phyloP scores from a whole-genome alignment of 2,329 filamentous ascomycete genomes.

The Colletotrichum phormii region DNA sequence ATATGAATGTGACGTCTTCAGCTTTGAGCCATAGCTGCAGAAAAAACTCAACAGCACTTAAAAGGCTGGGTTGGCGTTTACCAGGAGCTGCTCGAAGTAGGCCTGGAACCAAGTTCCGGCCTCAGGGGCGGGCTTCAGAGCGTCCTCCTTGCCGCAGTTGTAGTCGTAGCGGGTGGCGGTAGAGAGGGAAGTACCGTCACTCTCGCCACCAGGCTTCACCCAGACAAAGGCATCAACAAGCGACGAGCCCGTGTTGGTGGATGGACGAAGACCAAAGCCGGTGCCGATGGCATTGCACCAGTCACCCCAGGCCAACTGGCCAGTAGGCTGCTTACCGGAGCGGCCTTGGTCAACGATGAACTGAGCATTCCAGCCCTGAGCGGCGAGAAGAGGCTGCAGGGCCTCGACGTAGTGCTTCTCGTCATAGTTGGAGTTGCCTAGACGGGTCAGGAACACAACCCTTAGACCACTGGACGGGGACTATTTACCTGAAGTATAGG shows the following conservation, averaged over 20 bases:
- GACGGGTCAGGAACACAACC: constrained; percentile 40
- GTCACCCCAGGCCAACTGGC: constrained; percentile 71
- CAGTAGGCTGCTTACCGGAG: constrained; percentile 63
- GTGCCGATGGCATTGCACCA: constrained; percentile 76
- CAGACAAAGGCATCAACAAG: constrained; percentile 76
- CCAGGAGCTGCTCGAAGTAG: constrained; percentile 68
- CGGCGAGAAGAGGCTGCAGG: constrained; percentile 71
- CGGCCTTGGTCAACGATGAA: constrained; percentile 66
- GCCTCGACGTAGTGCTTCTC: constrained; percentile 69
- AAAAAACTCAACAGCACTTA: not conserved
- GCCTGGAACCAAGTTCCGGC: constrained; percentile 76
- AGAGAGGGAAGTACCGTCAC: constrained; percentile 61
- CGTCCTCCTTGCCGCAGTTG: constrained; percentile 64
- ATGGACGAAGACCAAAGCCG: constrained; percentile 74
- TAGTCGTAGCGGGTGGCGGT: constrained; percentile 62
- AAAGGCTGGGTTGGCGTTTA: constrained; percentile 66
- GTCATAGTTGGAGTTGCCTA: constrained; percentile 62
- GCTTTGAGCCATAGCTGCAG: not conserved
- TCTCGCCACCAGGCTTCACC: constrained; percentile 76
- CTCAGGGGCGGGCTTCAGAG: constrained; percentile 75
- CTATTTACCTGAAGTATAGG: constrained; percentile 54
- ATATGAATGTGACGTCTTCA: not conserved
- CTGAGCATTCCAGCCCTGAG: constrained; percentile 56
- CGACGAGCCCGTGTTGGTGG: constrained; percentile 68
- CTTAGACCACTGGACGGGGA: no score